These are phyloP conservation scores for Geotrichum ghanense DNA, from an alignment of 805 yeast species.

Conservation along the genomic window DNA sequence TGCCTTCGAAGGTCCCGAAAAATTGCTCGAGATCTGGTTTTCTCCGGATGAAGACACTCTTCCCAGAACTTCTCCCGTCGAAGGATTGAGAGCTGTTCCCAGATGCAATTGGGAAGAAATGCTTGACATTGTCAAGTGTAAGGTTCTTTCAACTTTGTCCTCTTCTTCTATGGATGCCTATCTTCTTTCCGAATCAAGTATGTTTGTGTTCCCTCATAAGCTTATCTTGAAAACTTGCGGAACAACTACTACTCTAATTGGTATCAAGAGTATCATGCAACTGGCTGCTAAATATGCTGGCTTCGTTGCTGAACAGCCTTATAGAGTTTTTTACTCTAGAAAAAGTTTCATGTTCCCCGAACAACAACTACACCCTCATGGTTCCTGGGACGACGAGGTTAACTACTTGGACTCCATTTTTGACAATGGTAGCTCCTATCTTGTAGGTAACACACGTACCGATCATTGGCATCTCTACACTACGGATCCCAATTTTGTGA, in stretches of 20 bases:
- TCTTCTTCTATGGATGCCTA: conserved; percentile 66
- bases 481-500: conserved; percentile 20
- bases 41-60: conserved; percentile 37
- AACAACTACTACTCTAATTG: conserved; percentile 79
- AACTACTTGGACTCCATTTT: conserved; percentile 56
- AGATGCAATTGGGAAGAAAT: conserved; percentile 57
- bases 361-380: conserved; percentile 69
- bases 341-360: conserved; percentile 89
- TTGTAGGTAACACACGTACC: conserved; percentile 68
- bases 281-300: conserved; percentile 35
- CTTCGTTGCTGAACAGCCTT: conserved; percentile 32
- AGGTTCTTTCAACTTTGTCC: conserved; percentile 69
- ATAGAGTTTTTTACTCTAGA: conserved; percentile 77
- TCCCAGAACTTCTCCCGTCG: conserved; percentile 27
- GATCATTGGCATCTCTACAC: conserved; percentile 89
- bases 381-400: conserved; percentile 77
- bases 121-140: conserved; percentile 77
- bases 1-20: conserved; percentile 97
- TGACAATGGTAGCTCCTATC: conserved; percentile 48
- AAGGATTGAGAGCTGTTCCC: conserved; percentile 50
- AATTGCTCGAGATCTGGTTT: conserved; percentile 83
- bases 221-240: conserved; percentile 90
- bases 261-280: conserved; percentile 55
- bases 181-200: conserved; percentile 75
- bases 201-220: conserved; percentile 82